Evolutionary conservation across 805 yeast species (phyloP).

Genomic region (Candida insectorum): DNA sequence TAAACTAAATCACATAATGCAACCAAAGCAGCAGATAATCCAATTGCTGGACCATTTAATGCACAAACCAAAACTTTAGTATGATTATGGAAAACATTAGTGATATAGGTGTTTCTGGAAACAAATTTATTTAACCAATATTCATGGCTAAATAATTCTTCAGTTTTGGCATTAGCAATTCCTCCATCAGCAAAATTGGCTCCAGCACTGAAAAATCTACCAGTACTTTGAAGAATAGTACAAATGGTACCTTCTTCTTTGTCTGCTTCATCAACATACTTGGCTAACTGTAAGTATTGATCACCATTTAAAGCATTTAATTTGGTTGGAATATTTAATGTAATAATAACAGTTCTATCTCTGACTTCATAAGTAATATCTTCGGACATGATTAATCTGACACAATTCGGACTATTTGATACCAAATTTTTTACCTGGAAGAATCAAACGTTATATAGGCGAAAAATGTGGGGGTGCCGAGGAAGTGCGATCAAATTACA

Average conservation of each 20-base stretch:
- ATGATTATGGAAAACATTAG: conserved; percentile 68
- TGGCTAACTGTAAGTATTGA: conserved; percentile 61
- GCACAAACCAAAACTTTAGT: conserved; percentile 67
- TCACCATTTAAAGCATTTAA: conserved; percentile 66
- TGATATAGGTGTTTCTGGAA: conserved; percentile 68
- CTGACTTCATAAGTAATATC: conserved; percentile 39
- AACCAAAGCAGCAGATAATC: conserved; percentile 70
- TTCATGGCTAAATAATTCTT: conserved; percentile 31
- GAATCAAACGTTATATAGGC: too few relatives aligned
- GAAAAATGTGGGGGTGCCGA: too few relatives aligned
- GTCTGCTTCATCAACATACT: conserved; percentile 59
- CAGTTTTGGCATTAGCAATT: conserved; percentile 23
- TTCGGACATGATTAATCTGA: conserved; percentile 6
- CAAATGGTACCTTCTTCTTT: conserved; percentile 55
- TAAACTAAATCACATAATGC: conserved; percentile 76
- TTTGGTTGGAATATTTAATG: conserved; percentile 56
- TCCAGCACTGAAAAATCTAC: conserved; percentile 80
- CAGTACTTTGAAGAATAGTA: conserved; percentile 68
- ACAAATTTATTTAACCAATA: conserved; percentile 57
- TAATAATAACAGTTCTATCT: conserved; percentile 57
- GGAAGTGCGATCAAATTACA: too few relatives aligned
- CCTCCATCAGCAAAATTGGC: conserved; percentile 59
- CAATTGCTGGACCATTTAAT: conserved; percentile 85
- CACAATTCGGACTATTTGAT: conserved; percentile 1
- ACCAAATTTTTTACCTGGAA: neutral